Base-by-base conservation (phyloP, 73 alveolate species). In the Tetrahymena elliotti region DNA sequence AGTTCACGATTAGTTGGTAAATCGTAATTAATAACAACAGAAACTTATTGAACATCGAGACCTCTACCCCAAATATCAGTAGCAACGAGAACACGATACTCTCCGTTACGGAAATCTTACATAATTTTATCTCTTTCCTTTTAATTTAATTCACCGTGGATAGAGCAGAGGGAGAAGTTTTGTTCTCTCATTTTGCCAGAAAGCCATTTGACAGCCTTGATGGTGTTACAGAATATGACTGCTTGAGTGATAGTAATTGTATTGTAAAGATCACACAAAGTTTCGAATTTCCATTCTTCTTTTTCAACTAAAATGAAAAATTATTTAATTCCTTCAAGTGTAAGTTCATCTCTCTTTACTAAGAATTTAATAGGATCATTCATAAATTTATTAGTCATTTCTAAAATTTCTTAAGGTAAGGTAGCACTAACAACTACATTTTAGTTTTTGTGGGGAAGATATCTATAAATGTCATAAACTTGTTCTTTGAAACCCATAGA, bases 1-100 rank as follows among this genome's bases (percentile, higher is more conserved):
- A 98, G 98, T 98, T 99, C 99, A 96, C 99, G 98, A 94, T 97
- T 97, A 37, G 96, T 92, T 16, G 99, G 99, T 37, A 99, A 96
- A 84, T 99, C 99, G 94, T 98, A 98, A 96, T 98, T 98, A 92
- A 99, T 98, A 93, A 99, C 99, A 52, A 99, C 97, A 20, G 99
- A 97, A 40, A 99, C 99, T 96, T 98, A 99, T 96, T 99, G 98
- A 93, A 99, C 99, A 96, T 99, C 99, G 47, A 99, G 96, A 41
- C 96, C 99, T 95, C 99, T 98, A 36, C 99, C 99, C 99, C 99
- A 98, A 83, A 98, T 97, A 97, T 97, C 99, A 52, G 99, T 98
- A 24, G 99, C 98, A 93, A 82, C 93, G 88, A 98, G 95, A 7
- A 98, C 99, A 53, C 99, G 94, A 16, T 96, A 94, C 31, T 95